Evolutionary conservation across 2,329 filamentous ascomycete genomes (phyloP), one percentile per base, ranked within the genome.

Genomic region (Penicillium brevicompactum): DNA sequence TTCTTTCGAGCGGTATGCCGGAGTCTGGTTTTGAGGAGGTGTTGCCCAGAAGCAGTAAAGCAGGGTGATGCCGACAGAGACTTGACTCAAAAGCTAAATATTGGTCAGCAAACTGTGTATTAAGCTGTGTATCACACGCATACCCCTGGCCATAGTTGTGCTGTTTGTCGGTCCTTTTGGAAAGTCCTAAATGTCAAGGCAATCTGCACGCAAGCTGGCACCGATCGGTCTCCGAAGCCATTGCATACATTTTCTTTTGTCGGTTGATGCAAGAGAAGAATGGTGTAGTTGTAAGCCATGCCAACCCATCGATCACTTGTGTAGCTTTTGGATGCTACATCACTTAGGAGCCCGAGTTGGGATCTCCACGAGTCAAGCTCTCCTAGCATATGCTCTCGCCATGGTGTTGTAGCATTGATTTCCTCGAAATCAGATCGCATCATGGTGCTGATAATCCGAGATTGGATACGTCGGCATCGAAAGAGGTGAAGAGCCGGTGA

Each of bases 1-100:
- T 21, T 61, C 45, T 24, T 38, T 22, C 3, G 46, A 50, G 13
- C 43, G 46, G 27, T 59, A 57, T 13, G 51, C 18, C 3, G 48
- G 21, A 8, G 49, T 48, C 32, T 50, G 53, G 31, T 37, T 30
- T 11, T 45, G 44, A 16, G 46, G 37, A 7, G 57, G 57, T 18
- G 59, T 61, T 45, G 54, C 57, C 59, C 59, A 61, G 27, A 60
- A 55, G 49, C 59, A 61, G 41, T 61, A 61, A 3, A 61, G 46
- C 21, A 61, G 46, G 3, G 54, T 61, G 10, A 61, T 49, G 1
- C 59, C 59, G 5, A 60, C 49, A 1, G 55, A 51, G 9, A 61
- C 59, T 46, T 61, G 59, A 18, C 59, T 61, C 14, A 61, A 30
- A 31, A 61, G 59, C 59, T 61, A 18, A 4, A 9, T 9, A 44